phyloP scores from a whole-genome alignment of 192 early-diverging fungal genomes.

The Coemansia umbellata region DNA sequence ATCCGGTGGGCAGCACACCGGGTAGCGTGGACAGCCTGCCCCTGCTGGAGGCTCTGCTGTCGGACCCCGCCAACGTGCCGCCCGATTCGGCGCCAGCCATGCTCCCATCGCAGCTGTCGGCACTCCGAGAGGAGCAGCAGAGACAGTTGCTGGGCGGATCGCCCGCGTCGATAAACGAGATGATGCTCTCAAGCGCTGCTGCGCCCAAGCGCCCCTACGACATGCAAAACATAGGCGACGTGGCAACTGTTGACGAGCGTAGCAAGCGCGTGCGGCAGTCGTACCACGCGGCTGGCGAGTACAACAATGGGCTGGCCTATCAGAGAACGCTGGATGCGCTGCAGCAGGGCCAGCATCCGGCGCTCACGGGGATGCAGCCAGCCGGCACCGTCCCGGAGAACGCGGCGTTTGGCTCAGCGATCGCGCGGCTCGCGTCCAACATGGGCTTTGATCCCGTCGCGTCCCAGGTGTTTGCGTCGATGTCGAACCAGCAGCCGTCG shows the following conservation, averaged over 20 bases:
- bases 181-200: neutral
- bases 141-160: neutral
- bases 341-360: slow-evolving; percentile 6
- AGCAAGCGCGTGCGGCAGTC: slow-evolving; percentile 30
- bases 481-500: slow-evolving; percentile 16
- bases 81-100: slow-evolving; percentile 21
- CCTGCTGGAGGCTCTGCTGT: slow-evolving; percentile 42
- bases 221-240: neutral
- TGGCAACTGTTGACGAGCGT: neutral
- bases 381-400: neutral
- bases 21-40: slow-evolving; percentile 12
- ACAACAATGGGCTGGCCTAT: neutral
- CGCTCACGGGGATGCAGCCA: neutral
- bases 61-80: slow-evolving; percentile 18
- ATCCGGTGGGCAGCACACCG: slow-evolving; percentile 3
- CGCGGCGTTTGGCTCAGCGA: slow-evolving; percentile 11
- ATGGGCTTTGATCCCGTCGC: slow-evolving; percentile 38
- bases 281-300: neutral
- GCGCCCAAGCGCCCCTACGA: neutral
- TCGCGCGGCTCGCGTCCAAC: slow-evolving; percentile 33
- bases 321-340: neutral
- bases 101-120: slow-evolving; percentile 3
- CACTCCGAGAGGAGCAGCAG: neutral
- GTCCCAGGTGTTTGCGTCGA: slow-evolving; percentile 24
- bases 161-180: neutral